A percentile compares a stretch with the other conserved stretches of the same genome.
phyloP scores from a whole-genome alignment of 371 early-diverging fungal species.

The Mucor saturninus region DNA sequence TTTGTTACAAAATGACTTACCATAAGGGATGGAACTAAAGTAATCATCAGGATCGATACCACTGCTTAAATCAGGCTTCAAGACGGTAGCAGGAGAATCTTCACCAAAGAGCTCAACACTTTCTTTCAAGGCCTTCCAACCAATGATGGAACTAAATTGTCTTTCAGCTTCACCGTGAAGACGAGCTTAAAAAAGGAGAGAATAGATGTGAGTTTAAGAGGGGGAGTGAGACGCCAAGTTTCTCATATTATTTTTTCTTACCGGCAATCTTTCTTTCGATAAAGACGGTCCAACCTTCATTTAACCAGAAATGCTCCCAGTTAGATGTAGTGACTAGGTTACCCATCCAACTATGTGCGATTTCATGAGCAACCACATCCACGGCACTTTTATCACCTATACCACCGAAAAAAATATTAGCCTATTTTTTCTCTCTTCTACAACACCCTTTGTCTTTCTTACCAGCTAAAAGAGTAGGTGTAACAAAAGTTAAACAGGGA shows the following conservation, averaged over 20 bases:
- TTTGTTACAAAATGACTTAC: constrained; percentile 30
- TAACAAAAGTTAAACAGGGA: constrained; percentile 91
- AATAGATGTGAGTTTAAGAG: too few species aligned
- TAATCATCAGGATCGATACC: constrained; percentile 95
- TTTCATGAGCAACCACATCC: constrained; percentile 98
- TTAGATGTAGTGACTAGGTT: constrained; percentile 91
- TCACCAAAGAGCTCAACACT: constrained; percentile 80
- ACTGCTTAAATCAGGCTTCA: constrained; percentile 76
- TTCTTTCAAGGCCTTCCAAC: constrained; percentile 72
- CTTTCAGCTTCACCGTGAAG: constrained; percentile 83
- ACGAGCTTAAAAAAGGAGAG: constrained; percentile 33
- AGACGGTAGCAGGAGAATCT: constrained; percentile 76
- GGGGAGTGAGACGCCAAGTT: neutral
- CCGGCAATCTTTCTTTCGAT: constrained; percentile 92
- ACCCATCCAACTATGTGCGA: constrained; percentile 97
- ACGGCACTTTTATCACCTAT: constrained; percentile 86
- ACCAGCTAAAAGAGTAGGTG: constrained; percentile 89
- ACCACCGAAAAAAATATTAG: neutral
- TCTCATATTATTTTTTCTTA: neutral
- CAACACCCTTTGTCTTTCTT: neutral
- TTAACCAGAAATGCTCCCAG: constrained; percentile 94
- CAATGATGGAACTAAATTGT: constrained; percentile 91
- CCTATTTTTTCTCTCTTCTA: too few species aligned
- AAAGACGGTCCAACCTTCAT: constrained; percentile 96
- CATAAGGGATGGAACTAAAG: constrained; percentile 92